Evolutionary conservation across 352 stramenopile species (phyloP).

Genomic region (Globisporangium canariense): DNA sequence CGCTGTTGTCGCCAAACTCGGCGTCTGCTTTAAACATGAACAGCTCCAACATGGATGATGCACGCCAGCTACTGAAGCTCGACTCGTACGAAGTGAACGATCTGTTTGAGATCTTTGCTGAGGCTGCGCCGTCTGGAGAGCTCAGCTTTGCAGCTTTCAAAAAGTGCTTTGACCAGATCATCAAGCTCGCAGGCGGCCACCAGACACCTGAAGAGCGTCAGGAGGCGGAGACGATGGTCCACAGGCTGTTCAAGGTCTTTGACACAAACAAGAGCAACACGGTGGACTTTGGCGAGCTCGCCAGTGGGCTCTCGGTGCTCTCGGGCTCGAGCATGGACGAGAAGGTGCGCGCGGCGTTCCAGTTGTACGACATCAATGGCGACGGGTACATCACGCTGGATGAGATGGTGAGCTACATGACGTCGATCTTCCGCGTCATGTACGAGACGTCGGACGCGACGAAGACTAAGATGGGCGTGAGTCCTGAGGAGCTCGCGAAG

Average conservation of each 20-base stretch:
- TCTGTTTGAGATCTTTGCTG: conserved; percentile 85
- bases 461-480: conserved; percentile 73
- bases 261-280: conserved; percentile 84
- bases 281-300: conserved; percentile 85
- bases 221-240: conserved; percentile 77
- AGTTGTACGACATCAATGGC: conserved; percentile 83
- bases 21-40: conserved; percentile 60
- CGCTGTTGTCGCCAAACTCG: conserved; percentile 41
- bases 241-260: conserved; percentile 81
- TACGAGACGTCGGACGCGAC: conserved; percentile 81
- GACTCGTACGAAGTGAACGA: conserved; percentile 87
- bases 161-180: conserved; percentile 87
- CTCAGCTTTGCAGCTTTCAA: conserved; percentile 82
- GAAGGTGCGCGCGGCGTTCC: conserved; percentile 82
- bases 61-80: conserved; percentile 75
- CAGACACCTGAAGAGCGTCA: conserved; percentile 60
- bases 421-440: conserved; percentile 89
- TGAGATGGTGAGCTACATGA: conserved; percentile 89
- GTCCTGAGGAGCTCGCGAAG: conserved; percentile 70
- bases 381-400: conserved; percentile 84
- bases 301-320: conserved; percentile 78
- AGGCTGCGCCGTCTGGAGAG: conserved; percentile 73
- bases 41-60: conserved; percentile 72
- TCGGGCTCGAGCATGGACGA: conserved; percentile 85
- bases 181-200: conserved; percentile 74